Evolutionary conservation across 2,329 filamentous ascomycete genomes (phyloP).

Genomic region (Sporothrix protearum): DNA sequence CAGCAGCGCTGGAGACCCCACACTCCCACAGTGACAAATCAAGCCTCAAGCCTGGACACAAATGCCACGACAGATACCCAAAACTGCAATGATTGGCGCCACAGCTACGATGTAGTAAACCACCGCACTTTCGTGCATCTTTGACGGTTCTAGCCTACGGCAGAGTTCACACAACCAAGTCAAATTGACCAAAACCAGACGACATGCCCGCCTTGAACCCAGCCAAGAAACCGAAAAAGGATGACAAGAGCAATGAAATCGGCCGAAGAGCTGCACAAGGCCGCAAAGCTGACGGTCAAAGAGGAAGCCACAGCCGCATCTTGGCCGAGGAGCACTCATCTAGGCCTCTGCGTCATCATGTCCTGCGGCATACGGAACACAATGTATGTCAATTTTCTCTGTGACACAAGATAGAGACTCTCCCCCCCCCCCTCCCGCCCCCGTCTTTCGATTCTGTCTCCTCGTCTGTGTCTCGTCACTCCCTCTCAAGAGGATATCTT

Average conservation of each 20-base stretch:
- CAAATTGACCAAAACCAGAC: neutral
- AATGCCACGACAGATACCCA: neutral
- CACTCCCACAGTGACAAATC: constrained; percentile 2
- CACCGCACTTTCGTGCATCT: neutral
- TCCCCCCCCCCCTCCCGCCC: too few relatives aligned
- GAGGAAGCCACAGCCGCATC: neutral
- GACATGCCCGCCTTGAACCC: neutral
- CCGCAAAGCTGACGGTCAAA: neutral
- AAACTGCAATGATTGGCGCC: constrained; percentile 16
- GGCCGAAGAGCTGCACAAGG: neutral
- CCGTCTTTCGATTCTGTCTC: neutral
- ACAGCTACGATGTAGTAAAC: neutral
- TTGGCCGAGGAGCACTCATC: too few relatives aligned
- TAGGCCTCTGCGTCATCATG: neutral
- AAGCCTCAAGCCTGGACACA: neutral
- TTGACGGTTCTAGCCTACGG: neutral
- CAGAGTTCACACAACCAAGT: neutral
- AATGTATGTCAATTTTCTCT: neutral
- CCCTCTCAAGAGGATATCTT: neutral
- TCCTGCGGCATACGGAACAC: neutral
- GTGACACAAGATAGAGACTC: too few relatives aligned
- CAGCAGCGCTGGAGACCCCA: neutral
- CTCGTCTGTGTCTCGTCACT: neutral
- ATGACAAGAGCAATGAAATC: neutral
- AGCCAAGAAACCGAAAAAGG: neutral